Conservation (phyloP, 2,329 filamentous ascomycete genomes). For the Paracoccidioides lutzii region DNA sequence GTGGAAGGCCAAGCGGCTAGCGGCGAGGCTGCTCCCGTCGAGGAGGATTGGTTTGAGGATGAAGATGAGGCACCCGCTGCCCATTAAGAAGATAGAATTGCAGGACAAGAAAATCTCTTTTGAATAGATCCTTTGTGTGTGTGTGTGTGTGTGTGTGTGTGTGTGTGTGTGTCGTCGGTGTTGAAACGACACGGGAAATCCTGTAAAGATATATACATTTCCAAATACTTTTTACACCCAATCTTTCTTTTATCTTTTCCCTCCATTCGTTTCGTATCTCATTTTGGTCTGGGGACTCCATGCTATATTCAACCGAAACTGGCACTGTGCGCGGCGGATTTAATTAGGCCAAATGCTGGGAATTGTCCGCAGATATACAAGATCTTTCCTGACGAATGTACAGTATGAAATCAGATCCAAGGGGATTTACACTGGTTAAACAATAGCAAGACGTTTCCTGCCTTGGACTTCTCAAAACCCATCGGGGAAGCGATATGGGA, state of each 20-base stretch:
- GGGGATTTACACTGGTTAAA: no score
- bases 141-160: neutral
- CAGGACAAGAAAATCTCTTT: neutral
- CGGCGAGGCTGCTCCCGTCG: slow-evolving; percentile 47
- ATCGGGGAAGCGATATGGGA: no score
- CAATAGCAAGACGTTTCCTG: no score
- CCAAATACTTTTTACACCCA: neutral
- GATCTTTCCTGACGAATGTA: no score
- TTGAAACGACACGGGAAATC: neutral
- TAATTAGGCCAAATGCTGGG: no score
- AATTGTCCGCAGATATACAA: no score
- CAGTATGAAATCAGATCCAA: no score
- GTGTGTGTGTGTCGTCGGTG: no score
- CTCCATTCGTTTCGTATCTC: neutral
- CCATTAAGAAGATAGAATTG: slow-evolving; percentile 22
- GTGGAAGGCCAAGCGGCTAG: slow-evolving; percentile 70
- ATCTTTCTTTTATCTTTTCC: neutral
- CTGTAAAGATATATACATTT: slow-evolving; percentile 4
- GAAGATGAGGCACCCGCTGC: slow-evolving; percentile 40
- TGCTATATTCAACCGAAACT: neutral
- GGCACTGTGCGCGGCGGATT: no score
- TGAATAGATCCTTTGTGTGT: slow-evolving; percentile 2
- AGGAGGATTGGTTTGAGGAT: slow-evolving; percentile 74
- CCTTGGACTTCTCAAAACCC: no score
- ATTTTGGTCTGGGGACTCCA: neutral